Evolutionary conservation across 768 basidiomycete species (phyloP).

Genomic region (Sistotremastrum niveocremeum): DNA sequence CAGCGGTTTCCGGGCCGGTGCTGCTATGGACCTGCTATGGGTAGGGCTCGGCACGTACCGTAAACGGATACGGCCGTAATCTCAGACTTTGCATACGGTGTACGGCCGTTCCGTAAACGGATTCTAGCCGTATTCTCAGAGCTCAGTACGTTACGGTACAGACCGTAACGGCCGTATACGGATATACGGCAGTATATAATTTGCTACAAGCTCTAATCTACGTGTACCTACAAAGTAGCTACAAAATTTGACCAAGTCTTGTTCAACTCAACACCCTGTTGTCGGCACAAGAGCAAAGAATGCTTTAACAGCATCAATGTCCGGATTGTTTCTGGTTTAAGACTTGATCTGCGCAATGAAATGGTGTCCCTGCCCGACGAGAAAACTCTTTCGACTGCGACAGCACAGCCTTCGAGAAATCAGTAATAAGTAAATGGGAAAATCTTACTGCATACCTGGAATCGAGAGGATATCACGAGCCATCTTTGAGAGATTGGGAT

Average conservation of each 20-base stretch:
- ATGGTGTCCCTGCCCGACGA: conserved; percentile 8
- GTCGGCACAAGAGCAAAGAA: no score
- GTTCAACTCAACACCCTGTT: no score
- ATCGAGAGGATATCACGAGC: conserved; percentile 17
- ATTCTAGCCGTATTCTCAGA: not conserved
- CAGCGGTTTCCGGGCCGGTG: no score
- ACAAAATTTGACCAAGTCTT: no score
- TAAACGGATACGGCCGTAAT: conserved; percentile 1
- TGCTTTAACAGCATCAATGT: conserved; percentile 8
- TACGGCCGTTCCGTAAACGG: not conserved
- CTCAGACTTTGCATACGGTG: not conserved
- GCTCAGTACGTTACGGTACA: not conserved
- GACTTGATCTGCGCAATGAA: conserved; percentile 6
- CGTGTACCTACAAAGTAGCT: no score
- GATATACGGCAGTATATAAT: no score
- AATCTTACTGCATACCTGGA: conserved; percentile 13
- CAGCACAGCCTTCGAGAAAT: conserved; percentile 8
- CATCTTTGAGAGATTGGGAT: conserved; percentile 17
- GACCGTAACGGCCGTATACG: not conserved
- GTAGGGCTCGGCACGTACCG: no score
- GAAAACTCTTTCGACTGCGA: conserved; percentile 9
- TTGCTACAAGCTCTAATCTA: no score
- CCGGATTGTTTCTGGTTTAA: conserved; percentile 6
- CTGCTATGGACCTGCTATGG: no score
- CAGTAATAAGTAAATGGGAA: not conserved